Evolutionary conservation across 306 rosid species (phyloP), one percentile per base, ranked within the genome.

Genomic region (Malus asiatica): DNA sequence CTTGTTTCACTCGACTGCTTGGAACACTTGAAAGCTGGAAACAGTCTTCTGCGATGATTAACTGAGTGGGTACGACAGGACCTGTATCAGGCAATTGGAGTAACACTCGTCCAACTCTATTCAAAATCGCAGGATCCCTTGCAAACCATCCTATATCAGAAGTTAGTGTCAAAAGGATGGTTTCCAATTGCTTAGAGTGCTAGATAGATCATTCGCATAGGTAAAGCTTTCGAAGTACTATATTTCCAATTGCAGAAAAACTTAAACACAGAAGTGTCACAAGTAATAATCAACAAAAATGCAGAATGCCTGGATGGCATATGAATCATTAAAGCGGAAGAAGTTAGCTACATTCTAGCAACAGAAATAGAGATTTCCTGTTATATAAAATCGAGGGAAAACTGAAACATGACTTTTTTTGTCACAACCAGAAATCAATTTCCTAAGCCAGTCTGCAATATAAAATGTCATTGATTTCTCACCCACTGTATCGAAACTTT

Each of bases 401-500:
- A 8, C 4, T 1, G 5, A 35, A 58, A 38, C 27, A 63, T 20
- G 15, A 30, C 7, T 1, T 12, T n/a, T 23, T 30, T 63, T 29
- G 11, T 68, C 53, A 3, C 1, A 45, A 4, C 20, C 57, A 63
- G 20, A 48, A 51, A 46, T 74, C 45, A 16, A 33, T 18, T 40
- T 76, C 20, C 64, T 30, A 68, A 1, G 52, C 18, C 40, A 57
- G 57, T 72, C 6, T 55, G 51, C 55, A 23, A 18, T 52, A n/a
- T 44, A n/a, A 66, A 19, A 53, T 70, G 33, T 4, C 61, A 14
- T 38, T 5, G 35, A 59, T 75, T 79, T 64, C 89, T 79, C 87
- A 95, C 99, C 97, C 35, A 92, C 93, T 14, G 92, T 92, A 75
- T 95, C 99, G 73, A 90, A 90, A 68, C 93, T 95, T 68, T 95